These are phyloP conservation scores for Candida ipomoeae DNA, from an alignment of 805 yeast genomes.

Conservation along the genomic window DNA sequence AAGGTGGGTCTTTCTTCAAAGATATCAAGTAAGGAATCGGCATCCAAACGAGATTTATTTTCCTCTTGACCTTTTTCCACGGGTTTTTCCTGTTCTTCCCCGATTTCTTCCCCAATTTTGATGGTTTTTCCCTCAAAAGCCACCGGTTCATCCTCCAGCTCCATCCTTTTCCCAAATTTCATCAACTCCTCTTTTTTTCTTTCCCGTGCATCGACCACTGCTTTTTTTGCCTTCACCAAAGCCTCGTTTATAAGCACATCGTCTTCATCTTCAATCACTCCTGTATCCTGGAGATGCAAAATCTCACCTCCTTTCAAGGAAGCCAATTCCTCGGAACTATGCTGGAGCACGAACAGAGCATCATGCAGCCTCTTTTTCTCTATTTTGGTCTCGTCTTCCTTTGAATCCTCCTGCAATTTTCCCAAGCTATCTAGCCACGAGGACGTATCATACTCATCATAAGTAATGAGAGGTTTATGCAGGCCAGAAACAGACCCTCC, in stretches of 20 bases:
- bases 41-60: too few relatives aligned
- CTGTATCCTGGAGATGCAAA: conserved; percentile 55
- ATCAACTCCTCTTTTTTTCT: too few relatives aligned
- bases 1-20: not conserved
- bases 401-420: not conserved
- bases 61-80: too few relatives aligned
- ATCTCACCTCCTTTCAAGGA: conserved; percentile 40
- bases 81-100: too few relatives aligned
- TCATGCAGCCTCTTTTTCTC: conserved; percentile 17
- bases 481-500: too few relatives aligned
- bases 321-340: conserved; percentile 39
- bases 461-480: conserved; percentile 10
- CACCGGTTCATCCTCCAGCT: conserved; percentile 4
- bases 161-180: not conserved
- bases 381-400: too few relatives aligned
- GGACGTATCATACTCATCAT: conserved; percentile 12
- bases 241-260: conserved; percentile 40
- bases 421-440: conserved; percentile 19
- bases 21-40: not conserved
- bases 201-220: conserved; percentile 3
- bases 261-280: conserved; percentile 29
- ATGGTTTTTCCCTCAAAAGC: conserved; percentile 10
- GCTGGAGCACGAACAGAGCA: conserved; percentile 42
- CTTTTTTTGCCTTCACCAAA: conserved; percentile 21
- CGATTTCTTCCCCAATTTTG: not conserved